Evolutionary conservation across 148 eudicot species (phyloP), one percentile per base, ranked within the genome.

Genomic region (Linanthus parryae): DNA sequence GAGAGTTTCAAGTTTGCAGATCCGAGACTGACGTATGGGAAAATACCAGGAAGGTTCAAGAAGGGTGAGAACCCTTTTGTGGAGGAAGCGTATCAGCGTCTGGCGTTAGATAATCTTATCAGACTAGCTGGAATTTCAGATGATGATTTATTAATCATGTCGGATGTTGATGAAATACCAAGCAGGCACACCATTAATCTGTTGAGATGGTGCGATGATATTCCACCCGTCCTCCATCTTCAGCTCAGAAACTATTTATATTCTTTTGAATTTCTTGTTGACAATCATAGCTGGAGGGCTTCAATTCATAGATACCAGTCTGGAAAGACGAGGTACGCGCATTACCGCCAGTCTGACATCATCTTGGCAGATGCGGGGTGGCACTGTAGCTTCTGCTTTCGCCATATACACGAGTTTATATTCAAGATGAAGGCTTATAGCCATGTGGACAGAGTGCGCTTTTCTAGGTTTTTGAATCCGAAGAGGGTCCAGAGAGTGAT

Each of bases 331-430:
- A 48, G 28, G 7, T 48, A 48, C 13, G 52, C 52, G 0, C 52
- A 48, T 48, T 48, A 25, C n/a, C 34, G 35, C 14, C 52, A 48
- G 8, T 48, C 52, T 18, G 34, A 48, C 24, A 21, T 48, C 11
- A 48, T 48, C 6, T 26, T 48, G 18, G 34, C 52, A 18, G 52
- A 48, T 48, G 14, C 52, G 8, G 52, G 52, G 7, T 48, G 52
- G 52, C 52, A 48, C 28, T 48, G 52, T 48, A 48, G 52, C 52
- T 48, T 48, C 17, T 48, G 52, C 17, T 48, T 48, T 21, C 52
- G 52, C 16, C 15, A 48, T 8, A 26, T 48, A 26, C 26, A 21
- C 35, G 52, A 48, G 26, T 48, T 48, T 15, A 26, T 48, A 19
- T 44, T 44, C 28, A 44, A 44, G 24, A 44, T 44, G 49, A 44